A percentile compares a stretch with the other conserved stretches of the same genome.
phyloP scores from a whole-genome alignment of 495 filamentous ascomycete species.

The Parathielavia appendiculata region DNA sequence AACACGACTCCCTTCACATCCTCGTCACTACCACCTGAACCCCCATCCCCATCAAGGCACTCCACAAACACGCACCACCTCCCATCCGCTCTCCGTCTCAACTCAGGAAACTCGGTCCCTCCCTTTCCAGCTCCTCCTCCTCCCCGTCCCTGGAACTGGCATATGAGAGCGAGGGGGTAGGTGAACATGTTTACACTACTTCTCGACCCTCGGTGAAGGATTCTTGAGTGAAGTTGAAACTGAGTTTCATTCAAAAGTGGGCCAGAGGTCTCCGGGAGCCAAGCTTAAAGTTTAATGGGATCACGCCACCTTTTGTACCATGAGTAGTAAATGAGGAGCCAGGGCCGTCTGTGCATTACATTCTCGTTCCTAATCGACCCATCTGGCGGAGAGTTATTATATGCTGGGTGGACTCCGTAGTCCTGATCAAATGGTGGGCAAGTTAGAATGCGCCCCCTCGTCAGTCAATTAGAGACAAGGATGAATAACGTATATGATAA shows the following conservation, averaged over 20 bases:
- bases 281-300: too few species aligned
- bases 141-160: slow-evolving; percentile 22
- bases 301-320: too few species aligned
- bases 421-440: too few species aligned
- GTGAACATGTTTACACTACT: slow-evolving; percentile 22
- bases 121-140: slow-evolving; percentile 34
- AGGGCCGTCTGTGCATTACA: too few species aligned
- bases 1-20: slow-evolving; percentile 34
- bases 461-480: too few species aligned
- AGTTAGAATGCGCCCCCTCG: too few species aligned
- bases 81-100: slow-evolving; percentile 26
- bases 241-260: background rate
- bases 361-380: too few species aligned
- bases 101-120: slow-evolving; percentile 42
- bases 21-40: slow-evolving; percentile 9
- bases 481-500: too few species aligned
- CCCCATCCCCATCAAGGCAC: slow-evolving; percentile 24
- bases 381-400: too few species aligned
- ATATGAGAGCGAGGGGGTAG: slow-evolving; percentile 24
- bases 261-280: background rate
- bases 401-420: too few species aligned
- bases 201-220: too few species aligned
- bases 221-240: background rate
- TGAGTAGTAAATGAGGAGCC: too few species aligned
- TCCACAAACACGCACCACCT: slow-evolving; percentile 45